Evolutionary conservation across 202 grass and related monocot species (phyloP).

Genomic region (Schoenoplectus tabernaemontani): DNA sequence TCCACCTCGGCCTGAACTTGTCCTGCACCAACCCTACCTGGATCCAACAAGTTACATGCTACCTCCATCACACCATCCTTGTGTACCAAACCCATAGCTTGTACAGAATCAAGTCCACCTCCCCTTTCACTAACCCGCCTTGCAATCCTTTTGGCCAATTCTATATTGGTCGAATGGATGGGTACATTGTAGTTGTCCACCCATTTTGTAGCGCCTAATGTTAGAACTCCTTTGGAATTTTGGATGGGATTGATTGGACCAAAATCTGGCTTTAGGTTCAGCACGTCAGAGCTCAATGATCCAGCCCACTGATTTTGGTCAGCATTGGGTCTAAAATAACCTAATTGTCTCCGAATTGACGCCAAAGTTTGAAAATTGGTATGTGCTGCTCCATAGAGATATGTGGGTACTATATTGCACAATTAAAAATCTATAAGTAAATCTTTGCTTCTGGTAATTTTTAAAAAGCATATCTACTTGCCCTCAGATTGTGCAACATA

Average conservation of each 20-base stretch:
- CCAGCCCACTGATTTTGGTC: slow-evolving; percentile 47
- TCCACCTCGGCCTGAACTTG: slow-evolving; percentile 53
- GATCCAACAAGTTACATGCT: slow-evolving; percentile 51
- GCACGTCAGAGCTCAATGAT: slow-evolving; percentile 24
- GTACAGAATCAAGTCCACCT: slow-evolving; percentile 46
- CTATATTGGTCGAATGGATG: slow-evolving; percentile 29
- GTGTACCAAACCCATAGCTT: slow-evolving; percentile 43
- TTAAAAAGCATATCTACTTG: neutral
- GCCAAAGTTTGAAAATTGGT: slow-evolving; percentile 25
- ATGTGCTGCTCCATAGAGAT: slow-evolving; percentile 57
- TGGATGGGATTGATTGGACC: slow-evolving; percentile 28
- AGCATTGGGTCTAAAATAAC: slow-evolving; percentile 46
- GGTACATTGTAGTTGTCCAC: slow-evolving; percentile 52
- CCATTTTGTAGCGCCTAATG: slow-evolving; percentile 43
- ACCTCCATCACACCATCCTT: slow-evolving; percentile 48
- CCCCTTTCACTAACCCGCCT: slow-evolving; percentile 40
- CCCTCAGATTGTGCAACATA: neutral
- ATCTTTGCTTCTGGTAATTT: neutral
- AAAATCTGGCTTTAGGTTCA: slow-evolving; percentile 41
- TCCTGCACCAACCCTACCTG: slow-evolving; percentile 28
- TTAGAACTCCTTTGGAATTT: slow-evolving; percentile 33
- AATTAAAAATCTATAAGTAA: neutral
- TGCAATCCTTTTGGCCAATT: slow-evolving; percentile 43
- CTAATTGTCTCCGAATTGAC: slow-evolving; percentile 43
- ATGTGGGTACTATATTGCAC: slow-evolving; percentile 52